phyloP scores from a whole-genome alignment of 805 yeast species.

The Danielia oregonensis region DNA sequence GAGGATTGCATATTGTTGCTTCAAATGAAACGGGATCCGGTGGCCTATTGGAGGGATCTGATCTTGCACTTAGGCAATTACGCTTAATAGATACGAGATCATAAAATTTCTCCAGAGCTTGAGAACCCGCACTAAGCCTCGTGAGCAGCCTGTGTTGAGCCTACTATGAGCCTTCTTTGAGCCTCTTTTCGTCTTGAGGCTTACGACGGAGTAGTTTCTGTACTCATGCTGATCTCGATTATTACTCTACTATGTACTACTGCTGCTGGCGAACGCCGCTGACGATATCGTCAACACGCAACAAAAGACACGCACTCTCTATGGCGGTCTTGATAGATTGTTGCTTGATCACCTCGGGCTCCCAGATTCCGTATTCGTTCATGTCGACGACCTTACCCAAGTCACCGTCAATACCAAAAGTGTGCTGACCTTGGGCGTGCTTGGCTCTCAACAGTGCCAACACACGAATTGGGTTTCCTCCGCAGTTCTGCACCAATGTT shows the following conservation, averaged over 20 bases:
- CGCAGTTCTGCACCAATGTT: constrained; percentile 95
- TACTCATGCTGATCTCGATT: no score
- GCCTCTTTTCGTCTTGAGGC: no score
- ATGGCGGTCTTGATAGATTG: constrained; percentile 97
- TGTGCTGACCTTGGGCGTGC: constrained; percentile 84
- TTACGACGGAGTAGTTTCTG: no score
- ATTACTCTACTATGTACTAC: constrained; percentile 1
- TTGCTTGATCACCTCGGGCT: constrained; percentile 96
- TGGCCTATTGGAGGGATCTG: no score
- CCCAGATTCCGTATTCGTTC: constrained; percentile 97
- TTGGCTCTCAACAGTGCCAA: constrained; percentile 91
- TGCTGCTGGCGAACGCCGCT: constrained; percentile 76
- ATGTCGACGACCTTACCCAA: constrained; percentile 91
- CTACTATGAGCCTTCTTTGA: no score
- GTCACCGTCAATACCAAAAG: constrained; percentile 94
- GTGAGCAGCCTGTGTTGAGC: no score
- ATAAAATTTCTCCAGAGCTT: no score
- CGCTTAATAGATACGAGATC: no score
- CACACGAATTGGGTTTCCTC: constrained; percentile 90
- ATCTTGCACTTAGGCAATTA: no score
- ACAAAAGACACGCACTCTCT: constrained; percentile 90
- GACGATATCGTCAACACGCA: constrained; percentile 97
- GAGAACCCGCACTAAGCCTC: no score
- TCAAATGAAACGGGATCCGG: no score
- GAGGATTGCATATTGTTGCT: no score